phyloP scores from a whole-genome alignment of 2,329 filamentous ascomycete species.

The Hawksworthiomyces lignivorus region DNA sequence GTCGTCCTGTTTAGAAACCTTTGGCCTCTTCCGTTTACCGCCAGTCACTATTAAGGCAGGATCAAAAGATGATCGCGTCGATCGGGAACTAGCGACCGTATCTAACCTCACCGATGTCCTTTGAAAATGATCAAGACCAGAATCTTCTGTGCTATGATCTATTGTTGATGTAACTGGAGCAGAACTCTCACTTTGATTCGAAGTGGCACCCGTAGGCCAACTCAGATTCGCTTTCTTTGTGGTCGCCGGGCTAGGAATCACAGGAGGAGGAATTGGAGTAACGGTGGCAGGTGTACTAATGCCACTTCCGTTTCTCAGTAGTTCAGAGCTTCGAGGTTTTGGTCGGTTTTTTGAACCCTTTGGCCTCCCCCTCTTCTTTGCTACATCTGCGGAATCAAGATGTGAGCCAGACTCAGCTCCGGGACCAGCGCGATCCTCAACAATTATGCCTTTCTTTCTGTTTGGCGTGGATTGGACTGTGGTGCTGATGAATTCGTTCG shows the following conservation, averaged over 20 bases:
- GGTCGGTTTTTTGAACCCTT: conserved; percentile 46
- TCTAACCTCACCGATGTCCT: not conserved
- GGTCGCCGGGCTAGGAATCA: conserved; percentile 14
- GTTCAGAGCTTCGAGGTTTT: conserved; percentile 19
- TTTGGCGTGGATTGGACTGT: no score
- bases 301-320: not conserved
- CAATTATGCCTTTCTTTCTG: no score
- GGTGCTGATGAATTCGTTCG: no score
- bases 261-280: conserved; percentile 16
- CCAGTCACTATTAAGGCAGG: conserved; percentile 6
- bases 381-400: conserved; percentile 4
- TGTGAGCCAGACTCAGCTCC: not conserved
- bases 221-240: conserved; percentile 22
- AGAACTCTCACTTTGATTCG: conserved; percentile 22
- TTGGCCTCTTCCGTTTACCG: conserved; percentile 25
- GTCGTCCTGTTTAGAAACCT: conserved; percentile 12
- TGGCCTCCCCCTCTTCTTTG: conserved; percentile 38
- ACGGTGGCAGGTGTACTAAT: conserved; percentile 5
- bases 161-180: no score
- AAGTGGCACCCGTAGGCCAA: conserved; percentile 29
- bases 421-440: no score
- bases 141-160: not conserved
- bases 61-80: not conserved
- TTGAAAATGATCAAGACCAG: not conserved
- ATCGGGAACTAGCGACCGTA: conserved; percentile 2